phyloP scores from a whole-genome alignment of 441 rosid species.

The Hura crepitans region DNA sequence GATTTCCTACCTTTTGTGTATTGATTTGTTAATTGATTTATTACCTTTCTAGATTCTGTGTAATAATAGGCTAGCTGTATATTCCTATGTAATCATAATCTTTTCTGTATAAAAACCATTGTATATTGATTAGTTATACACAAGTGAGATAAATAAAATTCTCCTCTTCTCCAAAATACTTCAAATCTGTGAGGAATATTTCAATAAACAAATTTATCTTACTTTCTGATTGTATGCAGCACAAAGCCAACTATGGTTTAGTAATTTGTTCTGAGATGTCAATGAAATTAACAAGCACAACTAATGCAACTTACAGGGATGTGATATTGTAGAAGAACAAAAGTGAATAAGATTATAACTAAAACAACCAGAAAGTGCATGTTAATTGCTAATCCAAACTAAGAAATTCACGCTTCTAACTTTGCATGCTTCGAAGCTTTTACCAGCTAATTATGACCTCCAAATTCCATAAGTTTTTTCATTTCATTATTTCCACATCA shows the following conservation, averaged over 20 bases:
- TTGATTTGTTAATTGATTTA: too few species aligned
- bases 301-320: background rate
- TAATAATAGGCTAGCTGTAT: too few species aligned
- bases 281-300: background rate
- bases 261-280: background rate
- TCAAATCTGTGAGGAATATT: background rate
- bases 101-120: too few species aligned
- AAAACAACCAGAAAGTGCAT: background rate
- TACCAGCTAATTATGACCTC: background rate
- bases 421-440: background rate
- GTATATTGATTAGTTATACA: too few species aligned
- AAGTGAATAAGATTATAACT: background rate
- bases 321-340: constrained; percentile 1
- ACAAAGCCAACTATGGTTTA: background rate
- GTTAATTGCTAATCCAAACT: background rate
- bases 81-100: too few species aligned
- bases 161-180: too few species aligned
- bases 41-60: too few species aligned
- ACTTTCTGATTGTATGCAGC: background rate
- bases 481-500: background rate
- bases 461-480: background rate
- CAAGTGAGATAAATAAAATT: too few species aligned
- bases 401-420: background rate
- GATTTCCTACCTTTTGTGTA: too few species aligned
- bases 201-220: background rate